phyloP scores from a whole-genome alignment of 352 stramenopile genomes.

The Phytopythium oedochilum region DNA sequence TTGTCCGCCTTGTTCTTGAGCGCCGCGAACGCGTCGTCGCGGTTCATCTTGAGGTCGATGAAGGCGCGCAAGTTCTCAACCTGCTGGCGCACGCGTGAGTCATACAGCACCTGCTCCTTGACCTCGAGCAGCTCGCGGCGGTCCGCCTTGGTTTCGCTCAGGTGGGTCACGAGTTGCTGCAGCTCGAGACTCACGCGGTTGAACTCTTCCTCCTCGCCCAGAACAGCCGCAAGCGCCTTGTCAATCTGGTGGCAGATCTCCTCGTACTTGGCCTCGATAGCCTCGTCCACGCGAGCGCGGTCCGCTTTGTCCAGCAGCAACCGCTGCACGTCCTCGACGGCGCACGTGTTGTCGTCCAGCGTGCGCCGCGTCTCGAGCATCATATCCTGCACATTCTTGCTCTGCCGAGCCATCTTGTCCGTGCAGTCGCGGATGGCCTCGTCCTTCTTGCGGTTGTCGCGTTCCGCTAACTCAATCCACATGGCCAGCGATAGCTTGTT shows the following conservation, averaged over 20 bases:
- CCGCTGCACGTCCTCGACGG: constrained; percentile 78
- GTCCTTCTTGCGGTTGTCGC: constrained; percentile 65
- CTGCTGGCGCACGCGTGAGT: constrained; percentile 80
- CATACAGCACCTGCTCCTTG: constrained; percentile 85
- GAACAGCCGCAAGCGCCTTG: constrained; percentile 77
- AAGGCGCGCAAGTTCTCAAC: constrained; percentile 83
- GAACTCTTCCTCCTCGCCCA: constrained; percentile 88
- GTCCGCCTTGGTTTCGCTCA: constrained; percentile 80
- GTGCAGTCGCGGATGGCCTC: constrained; percentile 74
- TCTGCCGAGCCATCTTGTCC: constrained; percentile 80
- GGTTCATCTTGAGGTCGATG: constrained; percentile 89
- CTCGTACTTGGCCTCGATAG: constrained; percentile 90
- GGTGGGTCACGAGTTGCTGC: constrained; percentile 74
- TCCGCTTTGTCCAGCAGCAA: constrained; percentile 78
- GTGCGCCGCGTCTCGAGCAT: constrained; percentile 79
- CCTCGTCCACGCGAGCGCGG: constrained; percentile 77
- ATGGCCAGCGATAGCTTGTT: constrained; percentile 69
- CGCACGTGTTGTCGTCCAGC: constrained; percentile 81
- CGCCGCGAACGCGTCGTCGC: constrained; percentile 77
- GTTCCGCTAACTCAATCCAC: constrained; percentile 75
- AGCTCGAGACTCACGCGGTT: constrained; percentile 81
- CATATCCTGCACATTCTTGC: constrained; percentile 81
- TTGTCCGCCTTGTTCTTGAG: constrained; percentile 86
- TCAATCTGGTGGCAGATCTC: constrained; percentile 91
- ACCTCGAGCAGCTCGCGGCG: constrained; percentile 83